Percentiles rank a stretch among this genome's conserved stretches.
These are phyloP conservation scores for Sugiyamaella mastotermitis DNA, from an alignment of 805 yeast species.

Conservation along the genomic window DNA sequence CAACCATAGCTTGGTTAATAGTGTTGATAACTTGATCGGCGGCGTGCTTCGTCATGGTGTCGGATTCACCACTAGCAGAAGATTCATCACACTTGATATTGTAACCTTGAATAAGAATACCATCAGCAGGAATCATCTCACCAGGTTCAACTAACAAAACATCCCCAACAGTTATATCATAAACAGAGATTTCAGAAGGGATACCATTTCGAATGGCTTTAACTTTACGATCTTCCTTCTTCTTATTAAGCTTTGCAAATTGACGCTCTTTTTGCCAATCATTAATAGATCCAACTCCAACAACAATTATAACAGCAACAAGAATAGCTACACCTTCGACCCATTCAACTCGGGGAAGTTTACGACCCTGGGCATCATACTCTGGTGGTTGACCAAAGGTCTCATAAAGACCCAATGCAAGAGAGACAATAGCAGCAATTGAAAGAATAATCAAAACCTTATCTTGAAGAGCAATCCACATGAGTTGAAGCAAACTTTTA, in stretches of 20 bases:
- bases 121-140: conserved; percentile 88
- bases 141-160: conserved; percentile 81
- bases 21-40: conserved; percentile 37
- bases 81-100: conserved; percentile 86
- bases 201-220: conserved; percentile 70
- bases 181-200: conserved; percentile 62
- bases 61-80: conserved; percentile 89
- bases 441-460: conserved; percentile 79
- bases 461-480: conserved; percentile 84
- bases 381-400: conserved; percentile 78
- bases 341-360: conserved; percentile 87
- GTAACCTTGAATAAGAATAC: conserved; percentile 60
- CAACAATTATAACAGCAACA: conserved; percentile 85
- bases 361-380: conserved; percentile 71
- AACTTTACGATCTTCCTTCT: conserved; percentile 77
- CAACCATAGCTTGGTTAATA: conserved; percentile 19
- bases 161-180: conserved; percentile 82
- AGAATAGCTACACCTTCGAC: conserved; percentile 98
- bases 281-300: conserved; percentile 88
- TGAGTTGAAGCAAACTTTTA: conserved; percentile 60
- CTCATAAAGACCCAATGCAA: conserved; percentile 88
- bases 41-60: conserved; percentile 65
- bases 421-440: conserved; percentile 81
- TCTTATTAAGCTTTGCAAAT: conserved; percentile 78
- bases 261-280: conserved; percentile 96